These are phyloP conservation scores for Claviceps arundinis DNA, from an alignment of 2,329 filamentous ascomycete species.

Conservation along the genomic window DNA sequence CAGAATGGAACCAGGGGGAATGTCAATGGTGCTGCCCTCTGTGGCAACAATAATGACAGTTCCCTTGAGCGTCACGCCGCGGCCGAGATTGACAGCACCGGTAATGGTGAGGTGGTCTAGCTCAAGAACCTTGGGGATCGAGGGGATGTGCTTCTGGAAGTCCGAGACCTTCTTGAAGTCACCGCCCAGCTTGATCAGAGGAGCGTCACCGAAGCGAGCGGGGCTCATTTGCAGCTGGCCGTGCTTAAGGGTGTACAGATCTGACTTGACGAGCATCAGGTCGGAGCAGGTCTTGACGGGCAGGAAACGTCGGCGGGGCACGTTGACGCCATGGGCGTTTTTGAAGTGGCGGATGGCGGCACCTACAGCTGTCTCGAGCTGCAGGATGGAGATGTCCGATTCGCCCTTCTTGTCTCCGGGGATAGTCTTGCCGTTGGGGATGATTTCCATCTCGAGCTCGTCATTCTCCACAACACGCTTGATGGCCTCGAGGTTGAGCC, in stretches of 20 bases:
- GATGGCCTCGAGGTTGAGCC: slow-evolving; percentile 94
- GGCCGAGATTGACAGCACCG: slow-evolving; percentile 89
- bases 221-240: slow-evolving; percentile 95
- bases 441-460: slow-evolving; percentile 98
- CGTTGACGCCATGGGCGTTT: slow-evolving; percentile 98
- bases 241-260: slow-evolving; percentile 97
- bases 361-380: slow-evolving; percentile 97
- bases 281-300: slow-evolving; percentile 99
- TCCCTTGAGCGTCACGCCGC: slow-evolving; percentile 90
- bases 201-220: slow-evolving; percentile 89
- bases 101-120: slow-evolving; percentile 95
- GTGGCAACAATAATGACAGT: slow-evolving; percentile 98
- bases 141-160: slow-evolving; percentile 78
- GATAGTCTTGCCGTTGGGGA: slow-evolving; percentile 97
- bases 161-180: slow-evolving; percentile 99
- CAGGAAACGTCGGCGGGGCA: slow-evolving; percentile 93
- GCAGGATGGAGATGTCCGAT: slow-evolving; percentile 91
- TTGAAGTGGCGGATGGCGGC: slow-evolving; percentile 97
- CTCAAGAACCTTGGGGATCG: slow-evolving; percentile 83
- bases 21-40: slow-evolving; percentile 94
- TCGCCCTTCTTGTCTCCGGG: slow-evolving; percentile 99
- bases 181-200: slow-evolving; percentile 93
- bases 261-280: slow-evolving; percentile 98
- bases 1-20: slow-evolving; percentile 89
- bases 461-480: slow-evolving; percentile 98